Evolutionary conservation across 2,329 filamentous ascomycete species (phyloP), one percentile per base, ranked within the genome.

Genomic region (Aspergillus felis): DNA sequence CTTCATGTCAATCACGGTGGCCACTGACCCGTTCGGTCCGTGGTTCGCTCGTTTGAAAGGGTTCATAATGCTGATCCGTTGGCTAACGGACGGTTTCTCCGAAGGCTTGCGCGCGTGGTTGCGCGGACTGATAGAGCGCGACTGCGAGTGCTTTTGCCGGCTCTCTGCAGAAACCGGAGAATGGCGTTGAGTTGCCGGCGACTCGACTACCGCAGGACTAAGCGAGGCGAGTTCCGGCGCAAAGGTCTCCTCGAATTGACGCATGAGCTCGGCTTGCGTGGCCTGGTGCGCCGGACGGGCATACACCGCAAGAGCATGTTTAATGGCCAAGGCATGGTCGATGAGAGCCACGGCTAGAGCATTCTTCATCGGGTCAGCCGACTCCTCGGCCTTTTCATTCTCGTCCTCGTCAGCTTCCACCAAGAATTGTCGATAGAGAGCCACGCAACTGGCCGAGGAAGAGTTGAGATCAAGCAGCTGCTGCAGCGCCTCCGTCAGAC

Each of bases 321-420:
- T 92, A 66, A 97, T 86, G 73, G 91, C 87, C 58, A 96, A 83
- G 2, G 91, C 91, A 73, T 97, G 92, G 68, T 97, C 94, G 46
- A 96, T 83, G 29, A 97, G 81, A 0, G 91, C 90, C 71, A 92
- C 89, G 68, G 88, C 89, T 63, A 97, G 86, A 1, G 92, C 90
- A 51, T 84, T 90, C 63, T 95, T 88, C 66, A 92, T 82, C 1
- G 79, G 78, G 62, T 82, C 80, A 27, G 78, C 67, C 10, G 72
- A 71, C 32, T 72, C 71, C 0, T 83, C 79, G 24, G 85, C 71
- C 60, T 85, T 78, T 49, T 82, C 78, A 2, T 76, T 71, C 27
- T 76, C 71, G 25, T 71, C 67, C 38, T 74, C 70, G 1, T 72
- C 68, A 25, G 68, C 71, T 32, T 80, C 76, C 0, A 89, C 86